Evolutionary conservation across 2,329 filamentous ascomycete genomes (phyloP).

Genomic region (Aspergillus brunneoviolaceus): DNA sequence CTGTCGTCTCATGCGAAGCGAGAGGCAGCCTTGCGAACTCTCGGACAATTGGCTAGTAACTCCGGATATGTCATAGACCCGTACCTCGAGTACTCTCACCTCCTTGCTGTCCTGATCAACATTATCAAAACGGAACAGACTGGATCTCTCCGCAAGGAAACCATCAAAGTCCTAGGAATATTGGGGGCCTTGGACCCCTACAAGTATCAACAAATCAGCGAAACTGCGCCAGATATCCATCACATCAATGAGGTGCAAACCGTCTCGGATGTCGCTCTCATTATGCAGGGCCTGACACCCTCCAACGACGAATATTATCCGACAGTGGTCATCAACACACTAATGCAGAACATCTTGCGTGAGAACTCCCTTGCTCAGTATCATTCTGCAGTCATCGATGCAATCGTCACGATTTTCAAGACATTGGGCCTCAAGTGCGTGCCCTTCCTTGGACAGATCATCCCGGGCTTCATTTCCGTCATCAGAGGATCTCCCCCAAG

Average conservation of each 20-base stretch:
- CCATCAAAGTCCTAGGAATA: slow-evolving; percentile 94
- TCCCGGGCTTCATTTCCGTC: slow-evolving; percentile 88
- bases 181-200: slow-evolving; percentile 94
- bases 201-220: slow-evolving; percentile 89
- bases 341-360: slow-evolving; percentile 81
- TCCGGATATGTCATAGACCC: slow-evolving; percentile 97
- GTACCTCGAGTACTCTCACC: slow-evolving; percentile 89
- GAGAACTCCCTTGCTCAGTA: slow-evolving; percentile 87
- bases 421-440: slow-evolving; percentile 96
- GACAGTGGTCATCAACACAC: slow-evolving; percentile 93
- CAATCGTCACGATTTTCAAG: slow-evolving; percentile 98
- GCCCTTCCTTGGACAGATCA: slow-evolving; percentile 87
- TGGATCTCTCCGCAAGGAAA: slow-evolving; percentile 82
- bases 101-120: slow-evolving; percentile 87
- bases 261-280: slow-evolving; percentile 90
- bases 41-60: slow-evolving; percentile 91
- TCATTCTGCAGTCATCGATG: slow-evolving; percentile 91
- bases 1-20: slow-evolving; percentile 87
- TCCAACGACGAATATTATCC: slow-evolving; percentile 99
- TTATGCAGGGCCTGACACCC: slow-evolving; percentile 95
- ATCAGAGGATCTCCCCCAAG: slow-evolving; percentile 77
- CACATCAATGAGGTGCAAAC: slow-evolving; percentile 64
- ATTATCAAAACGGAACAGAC: slow-evolving; percentile 93
- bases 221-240: slow-evolving; percentile 80
- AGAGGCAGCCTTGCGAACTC: slow-evolving; percentile 83